These are phyloP conservation scores for Nigrograna mackinnonii DNA, from an alignment of 2,329 filamentous ascomycete species.

Conservation along the genomic window DNA sequence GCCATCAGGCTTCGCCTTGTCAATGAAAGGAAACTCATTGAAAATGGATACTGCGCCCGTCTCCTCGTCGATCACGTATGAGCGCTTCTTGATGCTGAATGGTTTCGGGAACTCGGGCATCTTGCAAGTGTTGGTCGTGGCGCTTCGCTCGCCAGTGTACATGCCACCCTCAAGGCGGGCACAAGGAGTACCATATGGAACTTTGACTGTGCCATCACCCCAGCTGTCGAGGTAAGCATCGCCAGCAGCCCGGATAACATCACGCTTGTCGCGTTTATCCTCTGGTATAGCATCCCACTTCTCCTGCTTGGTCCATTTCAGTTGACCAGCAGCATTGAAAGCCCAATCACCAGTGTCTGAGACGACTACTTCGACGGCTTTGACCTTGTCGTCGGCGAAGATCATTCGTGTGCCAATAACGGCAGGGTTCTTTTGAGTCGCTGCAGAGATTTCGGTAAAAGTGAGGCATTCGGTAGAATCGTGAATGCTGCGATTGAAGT, in stretches of 20 bases:
- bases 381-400: constrained; percentile 16
- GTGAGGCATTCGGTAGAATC: constrained; percentile 21
- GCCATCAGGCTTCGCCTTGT: constrained; percentile 23
- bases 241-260: constrained; percentile 22
- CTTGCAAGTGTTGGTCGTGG: constrained; percentile 16
- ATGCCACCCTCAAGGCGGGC: constrained; percentile 27
- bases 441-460: constrained; percentile 23
- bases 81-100: constrained; percentile 20
- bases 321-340: constrained; percentile 21
- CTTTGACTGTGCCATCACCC: constrained; percentile 20
- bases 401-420: constrained; percentile 22
- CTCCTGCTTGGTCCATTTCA: constrained; percentile 14
- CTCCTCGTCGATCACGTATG: constrained; percentile 28
- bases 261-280: constrained; percentile 12
- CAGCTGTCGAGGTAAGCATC: constrained; percentile 29
- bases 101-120: constrained; percentile 27
- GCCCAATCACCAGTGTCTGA: constrained; percentile 25
- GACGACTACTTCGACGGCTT: constrained; percentile 22
- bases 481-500: constrained; percentile 16
- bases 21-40: constrained; percentile 31
- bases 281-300: constrained; percentile 19
- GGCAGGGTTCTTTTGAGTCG: constrained; percentile 18
- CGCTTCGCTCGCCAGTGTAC: constrained; percentile 21
- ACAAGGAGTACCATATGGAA: constrained; percentile 29
- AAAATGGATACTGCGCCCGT: constrained; percentile 23